Conservation (phyloP, 192 early-diverging fungal genomes). For the Coemansia sp. region DNA sequence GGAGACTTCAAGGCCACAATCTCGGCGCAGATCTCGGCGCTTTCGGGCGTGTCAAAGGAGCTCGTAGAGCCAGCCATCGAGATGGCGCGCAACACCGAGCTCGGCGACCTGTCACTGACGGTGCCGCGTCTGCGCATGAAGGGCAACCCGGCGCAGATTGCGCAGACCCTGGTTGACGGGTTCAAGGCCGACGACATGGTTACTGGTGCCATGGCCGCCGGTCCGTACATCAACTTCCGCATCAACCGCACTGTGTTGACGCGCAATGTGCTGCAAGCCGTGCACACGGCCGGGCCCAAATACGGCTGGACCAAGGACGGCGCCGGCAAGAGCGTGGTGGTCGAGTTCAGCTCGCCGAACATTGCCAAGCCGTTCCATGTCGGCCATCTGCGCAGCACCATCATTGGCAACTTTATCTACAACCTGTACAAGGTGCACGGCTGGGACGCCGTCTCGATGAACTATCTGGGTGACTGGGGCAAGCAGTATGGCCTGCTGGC, state of each 20-base stretch:
- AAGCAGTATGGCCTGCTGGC: conserved; percentile 98
- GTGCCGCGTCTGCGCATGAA: conserved; percentile 64
- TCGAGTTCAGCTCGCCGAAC: conserved; percentile 95
- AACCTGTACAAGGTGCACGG: conserved; percentile 82
- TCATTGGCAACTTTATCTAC: conserved; percentile 91
- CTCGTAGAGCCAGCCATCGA: conserved; percentile 58
- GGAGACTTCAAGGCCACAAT: conserved; percentile 67
- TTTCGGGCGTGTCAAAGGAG: conserved; percentile 53
- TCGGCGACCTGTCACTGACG: conserved; percentile 69
- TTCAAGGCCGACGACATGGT: conserved; percentile 61
- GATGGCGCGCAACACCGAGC: conserved; percentile 55
- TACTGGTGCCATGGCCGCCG: conserved; percentile 51
- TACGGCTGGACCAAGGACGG: conserved; percentile 67
- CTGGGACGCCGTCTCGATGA: conserved; percentile 87
- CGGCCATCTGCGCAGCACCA: conserved; percentile 95
- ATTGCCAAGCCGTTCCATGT: conserved; percentile 99
- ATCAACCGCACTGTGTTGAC: conserved; percentile 57
- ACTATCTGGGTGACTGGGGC: conserved; percentile 99
- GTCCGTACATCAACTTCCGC: conserved; percentile 75
- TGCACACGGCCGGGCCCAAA: conserved; percentile 51
- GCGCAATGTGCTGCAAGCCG: conserved; percentile 54
- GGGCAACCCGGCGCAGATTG: conserved; percentile 65
- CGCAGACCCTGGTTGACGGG: conserved; percentile 59
- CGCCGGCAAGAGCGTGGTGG: conserved; percentile 71
- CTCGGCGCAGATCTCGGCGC: conserved; percentile 54